Base-by-base conservation (phyloP, 1,284 basidiomycete species). In the Cutaneotrichosporon curvatum region DNA sequence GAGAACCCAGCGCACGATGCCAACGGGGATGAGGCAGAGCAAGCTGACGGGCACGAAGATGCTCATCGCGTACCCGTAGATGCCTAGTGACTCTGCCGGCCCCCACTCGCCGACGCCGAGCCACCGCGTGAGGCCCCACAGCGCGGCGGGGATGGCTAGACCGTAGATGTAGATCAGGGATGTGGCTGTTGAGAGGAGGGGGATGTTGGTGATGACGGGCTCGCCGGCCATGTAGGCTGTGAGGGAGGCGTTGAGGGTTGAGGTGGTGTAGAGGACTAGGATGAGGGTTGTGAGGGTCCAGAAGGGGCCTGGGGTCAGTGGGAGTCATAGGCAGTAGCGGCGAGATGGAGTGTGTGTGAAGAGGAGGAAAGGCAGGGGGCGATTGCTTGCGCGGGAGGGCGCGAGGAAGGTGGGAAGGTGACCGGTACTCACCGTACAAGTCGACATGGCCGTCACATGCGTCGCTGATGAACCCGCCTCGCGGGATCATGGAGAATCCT, bases 271-370 rank as follows among this genome's bases (percentile, higher is more conserved):
- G 46, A 95, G 80, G 2, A 83, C 78, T 63, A 95, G 87, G 41
- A 94, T 85, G 55, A 95, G 80, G 1, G 90, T 94, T 0, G 89
- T 91, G 40, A 92, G 78, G 0, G 89, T 87, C 91, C 91, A 96
- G 74, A 96, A 95, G 1, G 91, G 89, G 2, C 91, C 90, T 74
- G 53, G 15, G 22, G 45, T 47, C 16, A 53, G 39, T 28, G 19
- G 18, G 9, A 14, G 7, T 6, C n/a, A 6, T 14, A 34, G n/a
- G 8, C 8, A 15, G 25, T 28, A 12, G 7, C 25, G 7, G 20
- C 25, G 25, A 20, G 18, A 12, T 19, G 31, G 25, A 28, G 8
- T 28, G 25, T 7, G 7, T 12, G 7, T 28, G 8, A 7, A 7
- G 25, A 28, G 25, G n/a, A n/a, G n/a, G n/a, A n/a, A n/a, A n/a